Percentiles rank a stretch among this genome's conserved stretches.
Conservation (phyloP, 2,329 filamentous ascomycete species). For the Colletotrichum filicis region DNA sequence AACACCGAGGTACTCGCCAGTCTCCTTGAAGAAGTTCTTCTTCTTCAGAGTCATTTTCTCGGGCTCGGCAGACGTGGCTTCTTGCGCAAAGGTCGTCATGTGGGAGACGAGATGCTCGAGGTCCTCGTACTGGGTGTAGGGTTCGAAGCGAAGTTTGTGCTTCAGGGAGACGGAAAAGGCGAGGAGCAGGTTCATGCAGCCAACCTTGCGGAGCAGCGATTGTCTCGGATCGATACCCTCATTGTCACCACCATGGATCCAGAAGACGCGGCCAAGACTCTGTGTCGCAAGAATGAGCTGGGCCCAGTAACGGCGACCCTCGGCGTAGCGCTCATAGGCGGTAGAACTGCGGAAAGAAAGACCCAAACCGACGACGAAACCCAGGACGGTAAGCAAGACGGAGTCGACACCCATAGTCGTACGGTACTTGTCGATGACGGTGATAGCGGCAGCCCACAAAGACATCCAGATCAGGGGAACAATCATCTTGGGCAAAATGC, state of each 20-base stretch:
- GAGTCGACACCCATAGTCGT: slow-evolving; percentile 52
- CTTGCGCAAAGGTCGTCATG: slow-evolving; percentile 78
- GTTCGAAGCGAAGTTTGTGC: slow-evolving; percentile 86
- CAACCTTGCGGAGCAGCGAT: slow-evolving; percentile 77
- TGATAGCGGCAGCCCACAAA: slow-evolving; percentile 74
- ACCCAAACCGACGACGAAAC: slow-evolving; percentile 85
- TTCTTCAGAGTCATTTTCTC: slow-evolving; percentile 46
- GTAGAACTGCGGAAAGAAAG: slow-evolving; percentile 82
- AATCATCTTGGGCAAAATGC: slow-evolving; percentile 79
- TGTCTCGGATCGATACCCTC: slow-evolving; percentile 65
- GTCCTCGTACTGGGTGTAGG: slow-evolving; percentile 81
- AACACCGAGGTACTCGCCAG: slow-evolving; percentile 80
- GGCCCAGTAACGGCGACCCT: slow-evolving; percentile 73
- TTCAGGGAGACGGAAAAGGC: slow-evolving; percentile 83
- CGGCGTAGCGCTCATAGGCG: slow-evolving; percentile 78
- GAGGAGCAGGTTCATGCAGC: slow-evolving; percentile 80
- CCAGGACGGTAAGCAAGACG: slow-evolving; percentile 77
- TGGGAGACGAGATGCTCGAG: slow-evolving; percentile 76
- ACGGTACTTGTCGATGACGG: slow-evolving; percentile 61
- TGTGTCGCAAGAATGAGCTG: slow-evolving; percentile 71
- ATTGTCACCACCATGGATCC: slow-evolving; percentile 78
- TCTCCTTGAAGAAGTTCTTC: slow-evolving; percentile 68
- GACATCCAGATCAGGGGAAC: slow-evolving; percentile 73
- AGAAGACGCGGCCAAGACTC: slow-evolving; percentile 80
- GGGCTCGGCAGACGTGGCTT: slow-evolving; percentile 54